Conservation (phyloP, 352 stramenopile genomes). For the Pythium utonaiense region DNA sequence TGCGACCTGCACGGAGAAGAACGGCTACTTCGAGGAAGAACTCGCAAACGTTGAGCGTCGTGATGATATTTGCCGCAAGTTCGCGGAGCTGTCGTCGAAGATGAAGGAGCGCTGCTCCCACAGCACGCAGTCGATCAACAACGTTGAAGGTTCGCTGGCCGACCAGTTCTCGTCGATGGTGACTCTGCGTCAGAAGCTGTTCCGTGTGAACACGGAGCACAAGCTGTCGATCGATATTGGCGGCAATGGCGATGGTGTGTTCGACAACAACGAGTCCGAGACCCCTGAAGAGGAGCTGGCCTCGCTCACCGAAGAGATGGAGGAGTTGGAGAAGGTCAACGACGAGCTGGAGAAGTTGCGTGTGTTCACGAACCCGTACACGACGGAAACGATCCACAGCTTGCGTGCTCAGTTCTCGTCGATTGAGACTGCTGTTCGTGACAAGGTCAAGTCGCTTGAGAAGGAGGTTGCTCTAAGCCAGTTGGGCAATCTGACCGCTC, state of each 20-base stretch:
- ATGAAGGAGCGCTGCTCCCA: conserved; percentile 75
- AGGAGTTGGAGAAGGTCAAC: conserved; percentile 79
- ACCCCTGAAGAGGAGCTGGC: conserved; percentile 28
- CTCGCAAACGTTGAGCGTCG: conserved; percentile 72
- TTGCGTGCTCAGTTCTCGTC: conserved; percentile 83
- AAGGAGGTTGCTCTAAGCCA: conserved; percentile 86
- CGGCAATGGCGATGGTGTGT: conserved; percentile 7
- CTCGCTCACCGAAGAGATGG: conserved; percentile 73
- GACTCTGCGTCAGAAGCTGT: conserved; percentile 60
- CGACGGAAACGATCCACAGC: conserved; percentile 87
- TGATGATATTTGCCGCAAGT: conserved; percentile 72
- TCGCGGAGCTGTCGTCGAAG: conserved; percentile 62
- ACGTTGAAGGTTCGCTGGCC: conserved; percentile 62
- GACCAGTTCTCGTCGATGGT: conserved; percentile 84
- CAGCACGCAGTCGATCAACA: conserved; percentile 79
- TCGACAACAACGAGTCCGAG: conserved; percentile 15
- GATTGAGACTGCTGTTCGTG: conserved; percentile 68
- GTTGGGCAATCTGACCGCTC: conserved; percentile 73
- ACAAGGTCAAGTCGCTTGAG: conserved; percentile 86
- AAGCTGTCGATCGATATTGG: conserved; percentile 21
- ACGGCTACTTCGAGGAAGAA: conserved; percentile 70
- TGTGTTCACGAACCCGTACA: conserved; percentile 89
- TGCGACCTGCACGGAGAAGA: conserved; percentile 68
- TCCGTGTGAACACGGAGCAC: conserved; percentile 31
- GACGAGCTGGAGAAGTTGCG: conserved; percentile 76